These are phyloP conservation scores for Naematelia encephala DNA, from an alignment of 768 basidiomycete genomes.

Conservation along the genomic window DNA sequence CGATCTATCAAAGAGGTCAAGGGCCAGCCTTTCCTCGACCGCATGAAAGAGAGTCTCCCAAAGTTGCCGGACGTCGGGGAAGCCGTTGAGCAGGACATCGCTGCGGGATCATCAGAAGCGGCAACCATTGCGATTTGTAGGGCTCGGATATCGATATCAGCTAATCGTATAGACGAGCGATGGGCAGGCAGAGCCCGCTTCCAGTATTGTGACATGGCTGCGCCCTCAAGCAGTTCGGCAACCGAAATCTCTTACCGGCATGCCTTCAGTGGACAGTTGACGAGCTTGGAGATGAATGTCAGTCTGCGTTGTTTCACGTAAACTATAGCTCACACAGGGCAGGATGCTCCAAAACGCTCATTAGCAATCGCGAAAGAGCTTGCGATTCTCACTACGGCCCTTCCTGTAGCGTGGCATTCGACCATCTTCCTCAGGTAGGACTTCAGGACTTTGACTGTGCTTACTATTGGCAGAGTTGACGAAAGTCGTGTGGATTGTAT, in stretches of 20 bases:
- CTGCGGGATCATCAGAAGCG: neutral
- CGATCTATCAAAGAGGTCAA: slow-evolving; percentile 82
- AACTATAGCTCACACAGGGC: neutral
- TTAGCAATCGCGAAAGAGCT: slow-evolving; percentile 97
- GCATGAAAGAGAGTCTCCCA: slow-evolving; percentile 71
- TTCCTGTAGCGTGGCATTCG: slow-evolving; percentile 93
- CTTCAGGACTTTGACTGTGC: neutral
- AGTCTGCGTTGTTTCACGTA: neutral
- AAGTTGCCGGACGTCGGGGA: slow-evolving; percentile 62
- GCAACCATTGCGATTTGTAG: slow-evolving; percentile 1
- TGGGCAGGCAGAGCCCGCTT: slow-evolving; percentile 83
- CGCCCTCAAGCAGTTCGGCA: slow-evolving; percentile 48
- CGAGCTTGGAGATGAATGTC: slow-evolving; percentile 14
- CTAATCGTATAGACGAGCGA: slow-evolving; percentile 56
- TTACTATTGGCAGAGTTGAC: slow-evolving; percentile 58
- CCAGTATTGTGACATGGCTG: slow-evolving; percentile 82
- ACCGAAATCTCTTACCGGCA: slow-evolving; percentile 18
- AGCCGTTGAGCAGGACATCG: slow-evolving; percentile 57
- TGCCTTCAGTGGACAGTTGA: slow-evolving; percentile 19
- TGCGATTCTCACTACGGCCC: slow-evolving; percentile 85
- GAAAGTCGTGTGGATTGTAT: slow-evolving; percentile 56
- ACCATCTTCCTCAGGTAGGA: slow-evolving; percentile 73
- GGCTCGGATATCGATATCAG: neutral
- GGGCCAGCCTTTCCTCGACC: slow-evolving; percentile 76
- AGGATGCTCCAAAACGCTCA: slow-evolving; percentile 81